Percentiles rank a stretch among this genome's conserved stretches.
Evolutionary conservation across 306 rosid genomes (phyloP).

Genomic region (Ziziphus jujuba): DNA sequence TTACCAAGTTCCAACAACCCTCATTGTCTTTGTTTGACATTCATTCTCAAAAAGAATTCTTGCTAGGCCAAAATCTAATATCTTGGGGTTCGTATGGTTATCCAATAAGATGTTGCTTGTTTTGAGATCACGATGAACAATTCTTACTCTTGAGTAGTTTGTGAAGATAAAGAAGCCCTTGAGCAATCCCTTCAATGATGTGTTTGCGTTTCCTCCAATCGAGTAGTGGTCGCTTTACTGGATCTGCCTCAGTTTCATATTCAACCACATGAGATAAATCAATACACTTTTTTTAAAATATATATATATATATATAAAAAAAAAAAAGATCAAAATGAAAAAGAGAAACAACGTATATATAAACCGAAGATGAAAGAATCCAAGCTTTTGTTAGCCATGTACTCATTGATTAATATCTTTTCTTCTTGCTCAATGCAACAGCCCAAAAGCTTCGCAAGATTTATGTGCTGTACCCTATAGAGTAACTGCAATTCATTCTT

Average conservation of each 20-base stretch:
- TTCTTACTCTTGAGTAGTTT: slow-evolving; percentile 20
- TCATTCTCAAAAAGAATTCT: slow-evolving; percentile 8
- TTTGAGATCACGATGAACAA: slow-evolving; percentile 19
- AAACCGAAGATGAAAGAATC: slow-evolving; percentile 38
- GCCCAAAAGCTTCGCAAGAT: slow-evolving; percentile 30
- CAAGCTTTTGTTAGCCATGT: slow-evolving; percentile 35
- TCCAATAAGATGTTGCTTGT: slow-evolving; percentile 26
- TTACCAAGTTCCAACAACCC: slow-evolving; percentile 23
- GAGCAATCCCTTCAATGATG: slow-evolving; percentile 27
- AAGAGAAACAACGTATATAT: background rate
- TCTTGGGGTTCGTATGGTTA: slow-evolving; percentile 14
- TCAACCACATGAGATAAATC: background rate
- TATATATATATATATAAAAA: background rate
- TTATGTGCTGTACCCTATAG: slow-evolving; percentile 35
- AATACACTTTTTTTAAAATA: no score
- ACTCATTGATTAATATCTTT: slow-evolving; percentile 31
- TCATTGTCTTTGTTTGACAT: slow-evolving; percentile 5
- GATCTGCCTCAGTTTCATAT: slow-evolving; percentile 12
- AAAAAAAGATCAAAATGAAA: background rate
- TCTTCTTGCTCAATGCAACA: slow-evolving; percentile 32
- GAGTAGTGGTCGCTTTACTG: background rate
- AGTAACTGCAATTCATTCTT: slow-evolving; percentile 30
- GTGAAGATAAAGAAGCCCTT: slow-evolving; percentile 22
- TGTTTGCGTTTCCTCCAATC: slow-evolving; percentile 6
- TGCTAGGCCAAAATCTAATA: slow-evolving; percentile 22